Conservation (phyloP, 225 moss, liverwort and hornwort species). For the Physcomitrium patens region DNA sequence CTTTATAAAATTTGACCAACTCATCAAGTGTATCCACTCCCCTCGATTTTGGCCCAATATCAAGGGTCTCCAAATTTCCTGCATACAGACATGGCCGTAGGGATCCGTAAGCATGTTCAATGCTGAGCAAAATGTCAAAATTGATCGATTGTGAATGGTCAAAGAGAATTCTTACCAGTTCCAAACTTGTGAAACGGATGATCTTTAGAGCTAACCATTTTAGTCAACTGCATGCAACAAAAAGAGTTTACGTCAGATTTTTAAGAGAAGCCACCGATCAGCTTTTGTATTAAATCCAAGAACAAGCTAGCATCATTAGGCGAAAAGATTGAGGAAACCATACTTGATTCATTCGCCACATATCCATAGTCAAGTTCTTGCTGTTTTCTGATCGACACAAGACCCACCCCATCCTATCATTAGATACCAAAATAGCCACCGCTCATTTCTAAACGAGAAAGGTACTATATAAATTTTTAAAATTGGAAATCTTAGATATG, state of each 20-base stretch:
- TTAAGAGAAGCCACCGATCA: neutral
- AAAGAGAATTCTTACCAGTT: conserved; percentile 46
- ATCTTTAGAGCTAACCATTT: conserved; percentile 65
- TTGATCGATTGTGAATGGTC: neutral
- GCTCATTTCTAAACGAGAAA: neutral
- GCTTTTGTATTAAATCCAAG: neutral
- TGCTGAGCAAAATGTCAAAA: neutral
- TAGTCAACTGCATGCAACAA: conserved; percentile 53
- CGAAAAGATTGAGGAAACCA: conserved; percentile 3
- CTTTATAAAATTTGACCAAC: conserved; percentile 69
- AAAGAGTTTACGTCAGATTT: conserved; percentile 1
- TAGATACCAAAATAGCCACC: conserved; percentile 25
- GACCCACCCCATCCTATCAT: conserved; percentile 29
- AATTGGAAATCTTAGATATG: neutral
- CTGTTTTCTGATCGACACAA: conserved; percentile 62
- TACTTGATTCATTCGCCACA: conserved; percentile 87
- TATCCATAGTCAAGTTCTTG: conserved; percentile 77
- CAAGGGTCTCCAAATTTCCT: conserved; percentile 79
- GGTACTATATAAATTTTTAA: neutral
- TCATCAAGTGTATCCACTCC: conserved; percentile 74
- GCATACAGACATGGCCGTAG: neutral
- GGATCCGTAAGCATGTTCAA: neutral
- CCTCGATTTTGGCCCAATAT: conserved; percentile 53
- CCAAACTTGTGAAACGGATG: conserved; percentile 91
- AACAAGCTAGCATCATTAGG: neutral